Conservation (phyloP, 495 filamentous ascomycete genomes). For the Penicillium cataractarum region DNA sequence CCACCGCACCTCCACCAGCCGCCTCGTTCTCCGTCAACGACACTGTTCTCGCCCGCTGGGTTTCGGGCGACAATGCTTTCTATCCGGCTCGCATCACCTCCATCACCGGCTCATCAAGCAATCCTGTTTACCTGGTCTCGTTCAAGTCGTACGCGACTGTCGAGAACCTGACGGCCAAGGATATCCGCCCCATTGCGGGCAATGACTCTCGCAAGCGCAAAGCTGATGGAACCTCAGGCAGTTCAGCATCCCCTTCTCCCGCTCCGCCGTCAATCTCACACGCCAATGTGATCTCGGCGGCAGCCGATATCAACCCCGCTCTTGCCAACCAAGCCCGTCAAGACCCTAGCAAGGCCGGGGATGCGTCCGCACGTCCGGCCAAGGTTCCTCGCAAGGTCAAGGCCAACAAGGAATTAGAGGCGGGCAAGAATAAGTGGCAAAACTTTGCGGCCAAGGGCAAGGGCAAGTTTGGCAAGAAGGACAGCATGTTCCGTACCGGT, state of each 20-base stretch:
- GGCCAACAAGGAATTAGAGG: conserved; percentile 86
- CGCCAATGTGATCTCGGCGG: conserved; percentile 81
- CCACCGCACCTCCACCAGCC: conserved; percentile 36
- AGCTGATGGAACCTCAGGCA: conserved; percentile 75
- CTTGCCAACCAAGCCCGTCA: conserved; percentile 70
- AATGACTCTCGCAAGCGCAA: conserved; percentile 81
- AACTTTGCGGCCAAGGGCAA: conserved; percentile 84
- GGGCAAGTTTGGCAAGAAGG: conserved; percentile 80
- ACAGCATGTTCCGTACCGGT: conserved; percentile 95
- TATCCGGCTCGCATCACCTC: conserved; percentile 93
- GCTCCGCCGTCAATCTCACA: conserved; percentile 32
- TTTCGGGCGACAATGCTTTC: conserved; percentile 84
- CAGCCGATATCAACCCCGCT: conserved; percentile 80
- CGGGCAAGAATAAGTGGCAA: conserved; percentile 92
- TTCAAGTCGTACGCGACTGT: conserved; percentile 87
- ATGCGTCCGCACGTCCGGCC: conserved; percentile 65
- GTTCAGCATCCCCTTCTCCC: conserved; percentile 50
- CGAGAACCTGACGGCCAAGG: conserved; percentile 81
- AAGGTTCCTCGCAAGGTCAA: conserved; percentile 83
- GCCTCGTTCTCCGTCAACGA: conserved; percentile 84
- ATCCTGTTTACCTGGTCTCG: conserved; percentile 89
- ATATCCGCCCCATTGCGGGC: conserved; percentile 75
- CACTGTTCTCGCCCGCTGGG: conserved; percentile 85
- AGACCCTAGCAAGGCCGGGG: conserved; percentile 66
- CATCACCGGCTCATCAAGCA: conserved; percentile 85